Evolutionary conservation across 345 rosid genomes (phyloP), one percentile per base, ranked within the genome.

Genomic region (Psidium friedrichsthalianum): DNA sequence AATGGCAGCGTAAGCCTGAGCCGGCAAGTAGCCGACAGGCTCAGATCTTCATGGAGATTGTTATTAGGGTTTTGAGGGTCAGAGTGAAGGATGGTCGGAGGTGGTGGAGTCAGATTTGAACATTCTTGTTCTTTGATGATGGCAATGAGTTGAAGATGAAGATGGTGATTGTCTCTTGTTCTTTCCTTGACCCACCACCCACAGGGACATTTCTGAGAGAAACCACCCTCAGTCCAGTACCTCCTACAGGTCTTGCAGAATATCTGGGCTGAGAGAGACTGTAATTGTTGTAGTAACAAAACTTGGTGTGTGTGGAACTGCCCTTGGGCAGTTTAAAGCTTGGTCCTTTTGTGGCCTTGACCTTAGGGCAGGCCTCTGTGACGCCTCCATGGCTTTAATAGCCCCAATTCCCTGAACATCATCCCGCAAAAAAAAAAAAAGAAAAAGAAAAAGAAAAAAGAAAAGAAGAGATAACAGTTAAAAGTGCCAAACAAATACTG

Each of bases 211-310:
- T 93, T 69, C 95, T 88, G 42, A 93, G 86, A 59, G 95, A 87
- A 87, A 22, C 95, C 95, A 42, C 95, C 95, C 86, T 90, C 88
- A 11, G 95, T 93, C 95, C 95, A 93, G 49, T 93, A 93, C 89
- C 95, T 90, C 86, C 93, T 88, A 84, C 95, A 93, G 59, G 90
- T 90, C 89, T 92, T 92, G 89, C 95, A 93, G 55, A 90, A 87
- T 90, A 90, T 82, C 95, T 89, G 42, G 95, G 95, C 89, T 93
- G 95, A 81, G 93, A 88, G 12, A 91, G 90, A 56, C 92, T 93
- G 87, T 93, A 93, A 87, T 93, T 93, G 89, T 93, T 93, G 88
- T 91, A 93, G 84, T 93, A 93, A 83, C 95, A 93, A 84, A 93
- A 92, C 56, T 92, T 92, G 53, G 94, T 92, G 86, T 91, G 88